Conservation (phyloP, 371 early-diverging fungal genomes). For the Capillidium rhysosporum region DNA sequence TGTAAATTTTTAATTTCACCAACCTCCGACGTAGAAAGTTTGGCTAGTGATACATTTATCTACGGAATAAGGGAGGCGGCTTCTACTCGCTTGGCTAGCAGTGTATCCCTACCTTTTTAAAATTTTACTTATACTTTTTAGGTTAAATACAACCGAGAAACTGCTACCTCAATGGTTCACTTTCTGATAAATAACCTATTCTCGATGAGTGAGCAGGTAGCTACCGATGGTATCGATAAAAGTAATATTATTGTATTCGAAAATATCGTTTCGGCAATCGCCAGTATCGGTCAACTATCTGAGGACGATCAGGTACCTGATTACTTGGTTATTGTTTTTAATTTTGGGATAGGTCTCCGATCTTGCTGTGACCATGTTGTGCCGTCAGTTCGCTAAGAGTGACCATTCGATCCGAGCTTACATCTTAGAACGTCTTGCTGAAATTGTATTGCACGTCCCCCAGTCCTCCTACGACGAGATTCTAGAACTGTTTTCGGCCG, state of each 20-base stretch:
- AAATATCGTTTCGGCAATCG: constrained; percentile 6
- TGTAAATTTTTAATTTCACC: constrained; percentile 3
- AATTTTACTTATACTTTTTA: neutral
- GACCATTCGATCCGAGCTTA: constrained; percentile 22
- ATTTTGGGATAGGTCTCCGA: constrained; percentile 23
- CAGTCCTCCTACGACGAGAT: constrained; percentile 26
- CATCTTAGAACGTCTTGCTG: constrained; percentile 29
- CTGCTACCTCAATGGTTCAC: constrained; percentile 4
- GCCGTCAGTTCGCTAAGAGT: constrained; percentile 27
- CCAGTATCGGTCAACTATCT: constrained; percentile 1
- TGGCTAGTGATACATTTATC: neutral
- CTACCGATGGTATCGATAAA: neutral
- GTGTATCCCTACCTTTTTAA: neutral
- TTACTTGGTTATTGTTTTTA: neutral
- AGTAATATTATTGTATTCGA: neutral
- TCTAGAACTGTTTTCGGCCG: constrained; percentile 20
- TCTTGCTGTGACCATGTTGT: constrained; percentile 33
- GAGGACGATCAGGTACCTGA: neutral
- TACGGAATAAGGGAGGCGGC: neutral
- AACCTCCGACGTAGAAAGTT: neutral
- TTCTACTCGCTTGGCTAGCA: constrained; percentile 1
- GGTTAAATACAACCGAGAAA: constrained; percentile 1
- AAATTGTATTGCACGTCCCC: constrained; percentile 34
- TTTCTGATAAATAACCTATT: constrained; percentile 4
- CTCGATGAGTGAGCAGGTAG: neutral